Base-by-base conservation (phyloP, 768 basidiomycete genomes). In the Tubosaeta brunneosetosa region DNA sequence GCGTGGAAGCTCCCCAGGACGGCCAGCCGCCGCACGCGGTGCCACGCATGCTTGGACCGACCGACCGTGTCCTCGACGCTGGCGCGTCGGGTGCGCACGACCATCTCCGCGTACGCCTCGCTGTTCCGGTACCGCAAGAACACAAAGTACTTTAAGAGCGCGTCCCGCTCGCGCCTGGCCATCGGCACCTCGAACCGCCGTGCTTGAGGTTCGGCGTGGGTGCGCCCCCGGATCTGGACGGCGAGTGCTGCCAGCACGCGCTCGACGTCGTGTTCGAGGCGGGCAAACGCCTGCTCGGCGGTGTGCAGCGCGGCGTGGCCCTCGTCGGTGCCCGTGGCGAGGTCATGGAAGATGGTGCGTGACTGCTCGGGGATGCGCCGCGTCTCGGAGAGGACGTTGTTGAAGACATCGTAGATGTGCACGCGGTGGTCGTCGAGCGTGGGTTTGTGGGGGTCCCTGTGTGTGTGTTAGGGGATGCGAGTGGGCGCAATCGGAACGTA, bases 111-210 rank as follows among this genome's bases (percentile, higher is more conserved):
- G 56, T 81, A 84, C 12, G 72, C 72, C 9, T 67, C 64, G 57
- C 79, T 76, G 53, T 84, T 84, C 13, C 82, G 71, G 55, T 80
- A 84, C n/a, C 81, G 75, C 0, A 84, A 66, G 55, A 84, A 82
- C 11, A 76, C 67, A 41, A 83, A 73, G 60, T 77, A 83, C 53
- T 74, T 76, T 10, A 77, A 71, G 2, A 84, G 55, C n/a, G 61
- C 62, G 36, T 76, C 73, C 13, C 74, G 63, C 27, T 56, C 55
- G 25, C 62, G 64, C 33, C 57, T 57, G 10, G 66, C 57, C 55
- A 60, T 54, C 2, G 57, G 8, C 1, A 64, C 8, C 43, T 67
- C 62, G 44, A 61, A 65, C 19, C 59, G 62, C 31, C 49, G 49
- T 36, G 32, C 34, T 16, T 16, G 1, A 13, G 44, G 6, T 27